Evolutionary conservation across 768 basidiomycete species (phyloP).

Genomic region (Suillus discolor): DNA sequence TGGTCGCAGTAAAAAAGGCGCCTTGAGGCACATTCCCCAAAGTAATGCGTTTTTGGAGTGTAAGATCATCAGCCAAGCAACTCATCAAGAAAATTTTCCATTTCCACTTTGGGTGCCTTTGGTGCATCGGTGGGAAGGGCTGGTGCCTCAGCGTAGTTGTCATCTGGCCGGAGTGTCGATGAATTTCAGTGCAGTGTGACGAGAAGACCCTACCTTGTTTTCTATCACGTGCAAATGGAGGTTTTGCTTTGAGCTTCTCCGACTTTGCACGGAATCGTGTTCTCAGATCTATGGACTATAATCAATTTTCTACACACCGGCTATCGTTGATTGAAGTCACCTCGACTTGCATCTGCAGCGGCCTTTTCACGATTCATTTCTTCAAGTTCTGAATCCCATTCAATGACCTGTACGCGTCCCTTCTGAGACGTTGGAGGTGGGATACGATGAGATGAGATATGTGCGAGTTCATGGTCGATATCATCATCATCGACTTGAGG

Average conservation of each 20-base stretch:
- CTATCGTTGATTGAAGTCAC: constrained; percentile 37
- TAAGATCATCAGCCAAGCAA: constrained; percentile 43
- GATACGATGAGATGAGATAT: constrained; percentile 42
- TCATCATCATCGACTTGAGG: constrained; percentile 50
- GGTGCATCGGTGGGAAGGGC: constrained; percentile 47
- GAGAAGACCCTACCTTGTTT: constrained; percentile 38
- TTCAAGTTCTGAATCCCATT: constrained; percentile 71
- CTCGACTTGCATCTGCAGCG: constrained; percentile 66
- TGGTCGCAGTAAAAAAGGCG: too few relatives aligned
- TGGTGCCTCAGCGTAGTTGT: constrained; percentile 48
- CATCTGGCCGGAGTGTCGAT: constrained; percentile 24
- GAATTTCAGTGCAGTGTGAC: background rate
- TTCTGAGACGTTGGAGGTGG: constrained; percentile 45
- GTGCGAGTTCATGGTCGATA: constrained; percentile 59
- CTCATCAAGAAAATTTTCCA: constrained; percentile 77
- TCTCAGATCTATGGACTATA: constrained; percentile 52
- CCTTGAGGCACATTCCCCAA: too few relatives aligned
- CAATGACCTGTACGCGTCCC: constrained; percentile 62
- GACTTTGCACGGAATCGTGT: constrained; percentile 59
- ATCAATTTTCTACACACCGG: background rate
- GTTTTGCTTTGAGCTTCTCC: constrained; percentile 44
- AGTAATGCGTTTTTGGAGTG: too few relatives aligned
- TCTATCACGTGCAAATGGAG: constrained; percentile 35
- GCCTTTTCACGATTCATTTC: constrained; percentile 69
- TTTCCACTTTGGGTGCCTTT: constrained; percentile 51